These are phyloP conservation scores for Beauveria rudraprayagi DNA, from an alignment of 2,329 filamentous ascomycete genomes.

Conservation along the genomic window DNA sequence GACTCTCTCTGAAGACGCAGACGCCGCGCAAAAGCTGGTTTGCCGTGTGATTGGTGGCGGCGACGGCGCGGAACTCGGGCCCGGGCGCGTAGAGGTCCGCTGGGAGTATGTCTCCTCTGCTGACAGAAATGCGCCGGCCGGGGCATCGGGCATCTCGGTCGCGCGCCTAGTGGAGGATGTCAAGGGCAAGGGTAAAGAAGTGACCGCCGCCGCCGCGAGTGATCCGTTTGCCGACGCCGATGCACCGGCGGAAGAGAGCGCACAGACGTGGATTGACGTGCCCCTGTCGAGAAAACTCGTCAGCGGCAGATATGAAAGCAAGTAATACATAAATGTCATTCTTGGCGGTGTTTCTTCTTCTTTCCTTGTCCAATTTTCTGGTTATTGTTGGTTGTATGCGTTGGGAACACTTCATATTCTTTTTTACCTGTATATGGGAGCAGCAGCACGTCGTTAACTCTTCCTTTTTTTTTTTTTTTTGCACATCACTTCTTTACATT, in stretches of 20 bases:
- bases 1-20: conserved; percentile 49
- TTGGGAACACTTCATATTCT: not conserved
- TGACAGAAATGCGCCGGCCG: conserved; percentile 15
- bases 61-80: conserved; percentile 59
- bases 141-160: conserved; percentile 57
- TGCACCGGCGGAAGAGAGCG: conserved; percentile 14
- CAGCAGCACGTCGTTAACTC: not conserved
- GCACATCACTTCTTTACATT: not conserved
- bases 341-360: not conserved
- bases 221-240: conserved; percentile 61
- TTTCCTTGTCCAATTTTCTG: not conserved
- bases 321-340: not conserved
- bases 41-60: conserved; percentile 65
- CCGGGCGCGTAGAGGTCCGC: conserved; percentile 71
- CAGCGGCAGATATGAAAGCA: conserved; percentile 66
- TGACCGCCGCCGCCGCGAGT: conserved; percentile 10
- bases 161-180: conserved; percentile 34
- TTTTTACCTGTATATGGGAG: not conserved
- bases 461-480: not conserved
- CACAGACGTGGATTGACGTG: conserved; percentile 56
- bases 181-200: conserved; percentile 45
- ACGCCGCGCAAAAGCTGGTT: conserved; percentile 65
- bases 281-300: conserved; percentile 59
- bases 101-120: conserved; percentile 57
- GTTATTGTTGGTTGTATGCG: not conserved